These are phyloP conservation scores for Globisporangium viniferum DNA, from an alignment of 352 stramenopile species.

Conservation along the genomic window DNA sequence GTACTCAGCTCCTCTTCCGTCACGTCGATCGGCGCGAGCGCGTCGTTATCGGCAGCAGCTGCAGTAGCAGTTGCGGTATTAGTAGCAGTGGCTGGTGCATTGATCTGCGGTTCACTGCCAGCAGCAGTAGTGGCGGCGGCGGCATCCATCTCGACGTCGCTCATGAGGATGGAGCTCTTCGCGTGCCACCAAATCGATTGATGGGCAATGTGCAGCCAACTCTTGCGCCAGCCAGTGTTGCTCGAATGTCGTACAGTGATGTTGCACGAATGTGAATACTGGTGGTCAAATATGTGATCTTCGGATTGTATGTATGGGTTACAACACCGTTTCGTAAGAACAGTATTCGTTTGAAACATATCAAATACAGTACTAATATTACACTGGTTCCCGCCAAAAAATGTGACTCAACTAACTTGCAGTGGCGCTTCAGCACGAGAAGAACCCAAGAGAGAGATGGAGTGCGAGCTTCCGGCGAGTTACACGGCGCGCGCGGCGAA, in stretches of 20 bases:
- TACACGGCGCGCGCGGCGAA: conserved; percentile 71
- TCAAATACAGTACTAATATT: background rate
- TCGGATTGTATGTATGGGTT: background rate
- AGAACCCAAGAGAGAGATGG: conserved; percentile 31
- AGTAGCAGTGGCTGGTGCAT: background rate
- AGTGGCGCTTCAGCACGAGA: background rate
- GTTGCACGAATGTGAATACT: background rate
- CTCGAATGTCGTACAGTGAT: background rate
- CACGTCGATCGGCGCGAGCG: conserved; percentile 22
- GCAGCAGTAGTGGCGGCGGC: background rate
- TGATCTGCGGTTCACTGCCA: background rate
- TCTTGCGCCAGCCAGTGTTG: background rate
- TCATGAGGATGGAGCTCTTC: conserved; percentile 3
- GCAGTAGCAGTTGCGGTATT: background rate
- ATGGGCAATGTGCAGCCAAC: background rate
- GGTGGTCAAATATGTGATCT: background rate
- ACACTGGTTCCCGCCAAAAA: conserved; percentile 14
- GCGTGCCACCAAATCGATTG: background rate
- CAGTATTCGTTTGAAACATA: background rate
- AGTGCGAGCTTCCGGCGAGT: conserved; percentile 62
- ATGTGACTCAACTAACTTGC: background rate
- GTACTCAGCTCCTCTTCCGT: conserved; percentile 49
- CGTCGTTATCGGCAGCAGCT: background rate
- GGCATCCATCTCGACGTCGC: conserved; percentile 9
- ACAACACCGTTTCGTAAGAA: background rate